Base-by-base conservation (phyloP, 345 rosid species). In the Diplotaxis tenuifolia region DNA sequence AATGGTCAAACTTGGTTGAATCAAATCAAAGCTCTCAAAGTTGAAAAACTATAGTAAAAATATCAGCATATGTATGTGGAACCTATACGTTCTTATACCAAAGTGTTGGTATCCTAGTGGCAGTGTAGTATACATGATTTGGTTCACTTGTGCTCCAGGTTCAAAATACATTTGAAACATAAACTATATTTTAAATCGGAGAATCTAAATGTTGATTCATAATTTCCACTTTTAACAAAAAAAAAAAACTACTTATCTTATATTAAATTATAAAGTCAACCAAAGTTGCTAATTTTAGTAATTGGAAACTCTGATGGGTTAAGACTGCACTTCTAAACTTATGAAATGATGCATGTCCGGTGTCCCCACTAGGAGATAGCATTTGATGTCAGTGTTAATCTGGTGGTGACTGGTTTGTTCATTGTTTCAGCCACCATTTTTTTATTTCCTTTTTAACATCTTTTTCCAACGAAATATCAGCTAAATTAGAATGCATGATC, bases 1-100 rank as follows among this genome's bases (percentile, higher is more conserved):
- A 57, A 57, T 57, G 62, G 62, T 57, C 6, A 57, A 57, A 27
- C 62, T 57, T 7, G 62, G 62, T 27, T 38, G 42, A 36, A 36
- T 36, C 3, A 36, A 36, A 6, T 36, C 42, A 36, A 14, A 36
- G 42, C 14, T 36, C 14, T 2, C 14, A 36, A 36, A 36, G 42
- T 31, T 31, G 36, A 31, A 31, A 31, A 31, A 7, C 10, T 31
- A 31, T 31, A 7, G 2, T 31, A 31, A 31, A 31, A 1, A 7
- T 1, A 25, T 4, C 27, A 10, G 9, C 36, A 32, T n/a, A 10
- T 3, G 36, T 31, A 31, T 31, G 36, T 11, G 14, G 42, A 36
- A 36, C 42, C 42, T n/a, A n/a, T 3, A 36, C 5, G 42, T 36
- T 36, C 42, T n/a, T n/a, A n/a, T n/a, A n/a, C n/a, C n/a, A n/a